Conservation (phyloP, 257 asterid genomes). For the Nicotiana tomentosiformis region DNA sequence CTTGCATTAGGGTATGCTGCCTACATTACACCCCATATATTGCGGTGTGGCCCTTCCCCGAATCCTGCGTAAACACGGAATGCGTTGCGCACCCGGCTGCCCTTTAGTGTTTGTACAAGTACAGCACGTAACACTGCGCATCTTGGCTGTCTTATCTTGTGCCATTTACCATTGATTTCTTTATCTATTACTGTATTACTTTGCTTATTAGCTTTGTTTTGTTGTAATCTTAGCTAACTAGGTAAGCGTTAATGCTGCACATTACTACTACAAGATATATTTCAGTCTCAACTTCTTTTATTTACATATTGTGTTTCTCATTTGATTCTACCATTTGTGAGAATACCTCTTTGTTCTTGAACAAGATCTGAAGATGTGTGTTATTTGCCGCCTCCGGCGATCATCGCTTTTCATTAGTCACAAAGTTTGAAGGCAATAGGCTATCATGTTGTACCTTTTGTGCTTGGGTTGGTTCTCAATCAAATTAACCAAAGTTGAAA, state of each 20-base stretch:
- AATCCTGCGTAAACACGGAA: no score
- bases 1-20: no score
- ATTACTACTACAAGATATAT: not conserved
- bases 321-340: not conserved
- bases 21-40: no score
- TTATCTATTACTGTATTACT: not conserved
- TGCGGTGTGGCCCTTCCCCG: no score
- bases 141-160: not conserved
- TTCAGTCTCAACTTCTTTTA: not conserved
- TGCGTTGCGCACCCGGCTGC: no score
- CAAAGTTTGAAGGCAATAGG: not conserved
- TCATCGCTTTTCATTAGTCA: not conserved
- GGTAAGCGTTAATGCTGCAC: not conserved
- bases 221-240: not conserved
- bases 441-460: no score
- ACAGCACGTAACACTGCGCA: not conserved
- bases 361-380: not conserved
- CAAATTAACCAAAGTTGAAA: no score
- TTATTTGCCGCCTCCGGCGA: not conserved
- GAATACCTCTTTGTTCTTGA: not conserved
- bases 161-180: not conserved
- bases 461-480: no score
- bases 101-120: constrained; percentile 1
- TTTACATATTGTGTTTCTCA: not conserved
- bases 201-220: not conserved